A percentile compares a stretch with the other conserved stretches of the same genome.
Conservation (phyloP, 192 early-diverging fungal species). For the Coemansia sp. region DNA sequence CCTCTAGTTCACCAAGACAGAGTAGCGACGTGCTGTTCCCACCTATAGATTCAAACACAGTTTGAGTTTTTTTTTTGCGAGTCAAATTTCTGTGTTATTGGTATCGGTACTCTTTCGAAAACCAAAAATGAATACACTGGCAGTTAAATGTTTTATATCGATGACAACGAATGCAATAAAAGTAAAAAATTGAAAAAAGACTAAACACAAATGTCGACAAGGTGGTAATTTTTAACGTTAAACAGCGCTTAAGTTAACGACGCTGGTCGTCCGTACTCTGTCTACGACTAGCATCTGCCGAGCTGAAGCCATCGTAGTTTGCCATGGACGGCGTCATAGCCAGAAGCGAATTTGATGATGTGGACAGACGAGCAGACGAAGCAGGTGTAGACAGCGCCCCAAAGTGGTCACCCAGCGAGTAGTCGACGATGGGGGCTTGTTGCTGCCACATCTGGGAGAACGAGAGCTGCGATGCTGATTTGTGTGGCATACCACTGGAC, state of each 20-base stretch:
- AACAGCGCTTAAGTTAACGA: not conserved
- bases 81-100: no score
- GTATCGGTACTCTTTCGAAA: not conserved
- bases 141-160: not conserved
- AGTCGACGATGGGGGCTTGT: conserved; percentile 10
- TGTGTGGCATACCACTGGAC: conserved; percentile 15
- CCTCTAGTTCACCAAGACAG: conserved; percentile 4
- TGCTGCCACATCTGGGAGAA: conserved; percentile 41
- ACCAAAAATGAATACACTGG: not conserved
- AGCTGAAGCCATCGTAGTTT: conserved; percentile 5
- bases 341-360: conserved; percentile 42
- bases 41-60: conserved; percentile 20
- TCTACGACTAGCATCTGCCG: conserved; percentile 12
- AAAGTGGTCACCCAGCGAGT: conserved; percentile 8
- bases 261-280: conserved; percentile 19
- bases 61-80: no score
- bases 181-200: not conserved
- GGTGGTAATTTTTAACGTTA: no score
- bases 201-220: not conserved
- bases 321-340: conserved; percentile 25
- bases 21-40: conserved; percentile 28
- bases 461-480: conserved; percentile 41
- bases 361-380: conserved; percentile 37
- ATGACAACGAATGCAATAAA: not conserved
- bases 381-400: conserved; percentile 40